Evolutionary conservation across 352 stramenopile genomes (phyloP), one percentile per base, ranked within the genome.

Genomic region (Detonula confervacea): DNA sequence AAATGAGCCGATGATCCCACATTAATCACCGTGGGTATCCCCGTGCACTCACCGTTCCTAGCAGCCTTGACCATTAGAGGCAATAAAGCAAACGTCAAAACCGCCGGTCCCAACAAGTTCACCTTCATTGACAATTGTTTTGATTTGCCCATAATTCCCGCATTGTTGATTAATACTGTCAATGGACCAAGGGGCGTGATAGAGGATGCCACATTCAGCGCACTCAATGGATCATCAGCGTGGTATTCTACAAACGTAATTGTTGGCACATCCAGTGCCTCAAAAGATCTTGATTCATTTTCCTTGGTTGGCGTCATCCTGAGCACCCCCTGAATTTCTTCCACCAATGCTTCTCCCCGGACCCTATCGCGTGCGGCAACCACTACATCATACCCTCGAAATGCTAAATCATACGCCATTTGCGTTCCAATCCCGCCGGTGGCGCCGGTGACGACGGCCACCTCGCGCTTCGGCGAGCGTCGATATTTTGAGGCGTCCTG

Each of bases 191-290:
- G 47, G 22, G 39, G 42, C 39, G 73, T 44, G 14, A 80, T 57
- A 9, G 44, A 49, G 5, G 52, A 64, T 12, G 59, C 70, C 2
- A 73, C 11, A 66, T 80, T 22, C 11, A 74, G 56, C 46, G 77
- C 77, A 70, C 63, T 77, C 51, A 39, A 20, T 29, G 66, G 57
- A 25, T 60, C 33, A 35, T 84, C 77, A 16, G 77, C 77, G 44
- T 84, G 69, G 39, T 84, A 84, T 65, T 80, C 69, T 16, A 84
- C 56, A 56, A 80, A 84, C 54, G 64, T 64, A 24, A 84, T 72
- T 5, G 14, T 65, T 37, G 62, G 55, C 47, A 72, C 57, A 55
- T 33, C 29, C 22, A 33, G 46, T 29, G 57, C 57, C 14, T 12
- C n/a, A 29, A 4, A 47, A 18, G 22, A 37, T 74, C 46, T 18